Conservation (phyloP, 164 flowering plant genomes). For the Macadamia tetraphylla region DNA sequence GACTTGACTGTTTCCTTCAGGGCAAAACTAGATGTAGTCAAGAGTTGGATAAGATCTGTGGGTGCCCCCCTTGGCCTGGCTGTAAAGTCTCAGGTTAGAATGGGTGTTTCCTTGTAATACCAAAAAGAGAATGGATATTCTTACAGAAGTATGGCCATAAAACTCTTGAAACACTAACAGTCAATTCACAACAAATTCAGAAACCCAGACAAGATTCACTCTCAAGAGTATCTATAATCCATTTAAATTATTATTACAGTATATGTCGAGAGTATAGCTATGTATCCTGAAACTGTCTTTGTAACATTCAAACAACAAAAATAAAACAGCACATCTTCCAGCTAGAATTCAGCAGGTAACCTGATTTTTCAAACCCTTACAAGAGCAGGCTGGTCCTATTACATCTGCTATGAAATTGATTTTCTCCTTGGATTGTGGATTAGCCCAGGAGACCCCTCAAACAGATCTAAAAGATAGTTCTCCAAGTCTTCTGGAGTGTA, state of each 20-base stretch:
- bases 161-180: neutral
- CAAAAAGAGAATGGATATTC: too few relatives aligned
- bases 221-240: slow-evolving; percentile 16
- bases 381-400: slow-evolving; percentile 18
- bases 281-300: slow-evolving; percentile 21
- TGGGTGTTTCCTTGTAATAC: too few relatives aligned
- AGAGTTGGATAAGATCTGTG: too few relatives aligned
- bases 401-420: slow-evolving; percentile 25
- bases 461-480: slow-evolving; percentile 12
- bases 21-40: too few relatives aligned
- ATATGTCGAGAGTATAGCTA: slow-evolving; percentile 10
- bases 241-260: slow-evolving; percentile 37
- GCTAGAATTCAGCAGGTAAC: slow-evolving; percentile 10
- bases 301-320: slow-evolving; percentile 17
- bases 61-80: too few relatives aligned
- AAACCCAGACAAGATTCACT: slow-evolving; percentile 11
- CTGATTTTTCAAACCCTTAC: slow-evolving; percentile 14
- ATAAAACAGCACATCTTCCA: slow-evolving; percentile 18
- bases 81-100: too few relatives aligned
- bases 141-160: too few relatives aligned
- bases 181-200: slow-evolving; percentile 14
- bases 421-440: slow-evolving; percentile 32
- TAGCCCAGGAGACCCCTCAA: slow-evolving; percentile 35
- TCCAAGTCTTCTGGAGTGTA: slow-evolving; percentile 57
- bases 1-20: too few relatives aligned